Evolutionary conservation across 2,329 filamentous ascomycete species (phyloP).

Genomic region (Alternaria ethzedia): DNA sequence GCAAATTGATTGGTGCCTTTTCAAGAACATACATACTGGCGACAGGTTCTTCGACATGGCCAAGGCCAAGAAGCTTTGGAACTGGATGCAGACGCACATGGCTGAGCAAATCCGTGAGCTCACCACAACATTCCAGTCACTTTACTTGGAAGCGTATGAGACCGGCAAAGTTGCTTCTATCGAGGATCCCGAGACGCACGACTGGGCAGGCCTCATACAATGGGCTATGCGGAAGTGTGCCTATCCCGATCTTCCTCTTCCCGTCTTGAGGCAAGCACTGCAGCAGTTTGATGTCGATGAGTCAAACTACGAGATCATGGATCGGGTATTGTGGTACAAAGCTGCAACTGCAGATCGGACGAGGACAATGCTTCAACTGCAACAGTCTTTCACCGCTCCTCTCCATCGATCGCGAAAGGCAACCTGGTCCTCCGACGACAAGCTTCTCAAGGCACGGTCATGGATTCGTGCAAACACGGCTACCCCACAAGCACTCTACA

Average conservation of each 20-base stretch:
- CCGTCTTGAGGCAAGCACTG: conserved; percentile 26
- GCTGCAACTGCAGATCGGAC: conserved; percentile 29
- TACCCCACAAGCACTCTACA: conserved; percentile 50
- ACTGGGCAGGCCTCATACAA: conserved; percentile 70
- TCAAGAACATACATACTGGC: conserved; percentile 47
- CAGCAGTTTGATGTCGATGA: conserved; percentile 33
- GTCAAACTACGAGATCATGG: conserved; percentile 34
- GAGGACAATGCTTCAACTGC: conserved; percentile 33
- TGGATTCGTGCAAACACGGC: conserved; percentile 56
- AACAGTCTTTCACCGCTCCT: conserved; percentile 31
- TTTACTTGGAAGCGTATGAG: conserved; percentile 71
- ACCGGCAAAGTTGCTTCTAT: conserved; percentile 65
- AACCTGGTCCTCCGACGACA: conserved; percentile 8
- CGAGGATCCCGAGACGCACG: conserved; percentile 67
- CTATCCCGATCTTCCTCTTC: conserved; percentile 35
- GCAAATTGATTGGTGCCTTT: conserved; percentile 51
- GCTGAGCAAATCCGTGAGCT: conserved; percentile 60
- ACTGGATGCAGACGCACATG: conserved; percentile 43
- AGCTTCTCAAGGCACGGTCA: conserved; percentile 46
- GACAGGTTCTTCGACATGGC: conserved; percentile 43
- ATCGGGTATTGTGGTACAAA: conserved; percentile 35
- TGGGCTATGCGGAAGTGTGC: conserved; percentile 65
- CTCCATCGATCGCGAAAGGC: conserved; percentile 20
- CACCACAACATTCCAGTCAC: conserved; percentile 68
- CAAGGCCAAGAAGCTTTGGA: conserved; percentile 49